phyloP scores from a whole-genome alignment of 257 asterid genomes.

The Ocimum tenuiflorum region DNA sequence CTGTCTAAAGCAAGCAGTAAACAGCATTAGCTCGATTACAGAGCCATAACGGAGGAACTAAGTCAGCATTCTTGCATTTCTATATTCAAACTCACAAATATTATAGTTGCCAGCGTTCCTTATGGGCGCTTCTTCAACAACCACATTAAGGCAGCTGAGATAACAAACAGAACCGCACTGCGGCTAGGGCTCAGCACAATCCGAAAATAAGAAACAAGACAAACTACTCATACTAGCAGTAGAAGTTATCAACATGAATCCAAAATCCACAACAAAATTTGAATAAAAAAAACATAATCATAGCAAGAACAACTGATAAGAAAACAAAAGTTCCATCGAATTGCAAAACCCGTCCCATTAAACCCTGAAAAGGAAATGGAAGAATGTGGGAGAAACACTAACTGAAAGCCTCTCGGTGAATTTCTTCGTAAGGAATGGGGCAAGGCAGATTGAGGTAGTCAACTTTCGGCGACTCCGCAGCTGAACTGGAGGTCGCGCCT shows the following conservation, averaged over 20 bases:
- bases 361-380: neutral
- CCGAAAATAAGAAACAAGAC: neutral
- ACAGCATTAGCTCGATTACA: too few relatives aligned
- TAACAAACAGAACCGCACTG: neutral
- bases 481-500: constrained; percentile 27
- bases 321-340: neutral
- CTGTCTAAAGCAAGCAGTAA: neutral
- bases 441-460: constrained; percentile 71
- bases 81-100: neutral
- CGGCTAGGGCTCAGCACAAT: constrained; percentile 12
- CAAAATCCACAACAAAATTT: neutral
- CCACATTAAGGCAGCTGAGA: neutral
- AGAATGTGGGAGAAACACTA: constrained; percentile 20
- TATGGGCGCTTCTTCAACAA: neutral
- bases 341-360: neutral
- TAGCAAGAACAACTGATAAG: neutral
- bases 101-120: neutral
- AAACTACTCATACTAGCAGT: neutral
- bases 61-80: neutral
- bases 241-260: neutral
- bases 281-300: neutral
- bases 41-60: neutral
- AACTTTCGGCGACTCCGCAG: constrained; percentile 41
- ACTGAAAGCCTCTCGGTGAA: constrained; percentile 83
- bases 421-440: constrained; percentile 84